phyloP scores from a whole-genome alignment of 352 stramenopile genomes.

The Globisporangium megalacanthum region DNA sequence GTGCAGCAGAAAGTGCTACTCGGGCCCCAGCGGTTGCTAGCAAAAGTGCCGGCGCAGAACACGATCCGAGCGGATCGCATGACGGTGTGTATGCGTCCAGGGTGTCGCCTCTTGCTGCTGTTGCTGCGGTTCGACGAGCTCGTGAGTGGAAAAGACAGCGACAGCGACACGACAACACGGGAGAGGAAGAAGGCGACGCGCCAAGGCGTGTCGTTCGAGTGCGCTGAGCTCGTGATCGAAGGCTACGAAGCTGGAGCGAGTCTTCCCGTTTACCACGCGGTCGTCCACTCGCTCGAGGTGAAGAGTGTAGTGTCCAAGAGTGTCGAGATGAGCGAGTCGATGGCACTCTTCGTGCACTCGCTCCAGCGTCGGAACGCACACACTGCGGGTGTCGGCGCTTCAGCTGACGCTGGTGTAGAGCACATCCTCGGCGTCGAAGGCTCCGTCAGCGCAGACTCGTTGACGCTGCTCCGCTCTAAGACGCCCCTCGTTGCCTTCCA shows the following conservation, averaged over 20 bases:
- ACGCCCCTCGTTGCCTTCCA: constrained; percentile 6
- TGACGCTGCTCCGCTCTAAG: constrained; percentile 2
- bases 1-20: constrained; percentile 22
- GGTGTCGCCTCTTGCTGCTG: constrained; percentile 38
- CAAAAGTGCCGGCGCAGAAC: constrained; percentile 9
- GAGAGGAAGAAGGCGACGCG: constrained; percentile 1
- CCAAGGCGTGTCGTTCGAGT: constrained; percentile 12
- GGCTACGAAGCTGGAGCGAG: constrained; percentile 1
- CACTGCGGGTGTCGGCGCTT: constrained; percentile 10
- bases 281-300: constrained; percentile 23
- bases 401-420: constrained; percentile 17
- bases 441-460: constrained; percentile 9
- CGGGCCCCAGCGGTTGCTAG: constrained; percentile 14
- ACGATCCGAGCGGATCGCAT: constrained; percentile 14
- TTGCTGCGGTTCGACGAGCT: constrained; percentile 47
- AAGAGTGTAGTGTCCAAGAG: constrained; percentile 38
- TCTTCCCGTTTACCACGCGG: background rate
- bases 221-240: constrained; percentile 8
- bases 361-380: constrained; percentile 6
- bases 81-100: constrained; percentile 21
- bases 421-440: constrained; percentile 37
- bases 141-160: constrained; percentile 13
- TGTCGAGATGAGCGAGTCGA: constrained; percentile 30
- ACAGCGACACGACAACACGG: background rate
- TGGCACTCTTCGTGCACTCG: constrained; percentile 27